These are phyloP conservation scores for Naganishia vishniacii DNA, from an alignment of 768 basidiomycete genomes.

Conservation along the genomic window DNA sequence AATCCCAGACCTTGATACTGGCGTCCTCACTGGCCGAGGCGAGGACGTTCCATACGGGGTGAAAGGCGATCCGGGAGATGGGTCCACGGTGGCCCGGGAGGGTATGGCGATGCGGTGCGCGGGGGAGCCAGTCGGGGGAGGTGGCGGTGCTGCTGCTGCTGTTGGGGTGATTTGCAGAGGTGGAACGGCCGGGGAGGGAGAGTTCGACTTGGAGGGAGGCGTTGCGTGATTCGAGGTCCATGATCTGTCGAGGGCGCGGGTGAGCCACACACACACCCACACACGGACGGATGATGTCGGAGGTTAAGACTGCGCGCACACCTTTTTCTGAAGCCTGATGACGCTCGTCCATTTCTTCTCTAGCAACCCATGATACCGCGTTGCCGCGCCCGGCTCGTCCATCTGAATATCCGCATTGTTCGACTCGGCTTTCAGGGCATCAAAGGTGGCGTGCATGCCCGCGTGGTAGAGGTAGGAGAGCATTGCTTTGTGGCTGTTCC, in stretches of 20 bases:
- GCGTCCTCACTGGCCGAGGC: constrained; percentile 84
- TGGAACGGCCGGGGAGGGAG: constrained; percentile 51
- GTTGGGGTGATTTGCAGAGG: constrained; percentile 51
- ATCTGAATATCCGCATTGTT: constrained; percentile 41
- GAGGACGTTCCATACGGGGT: constrained; percentile 73
- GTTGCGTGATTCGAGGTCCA: constrained; percentile 82
- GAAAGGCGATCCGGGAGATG: constrained; percentile 75
- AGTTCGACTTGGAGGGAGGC: constrained; percentile 74
- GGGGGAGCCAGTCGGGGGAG: constrained; percentile 64
- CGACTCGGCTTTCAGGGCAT: constrained; percentile 45
- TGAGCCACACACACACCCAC: too few species aligned
- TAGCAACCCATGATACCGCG: constrained; percentile 75
- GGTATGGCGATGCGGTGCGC: constrained; percentile 70
- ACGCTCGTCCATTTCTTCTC: constrained; percentile 99
- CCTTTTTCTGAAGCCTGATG: constrained; percentile 92
- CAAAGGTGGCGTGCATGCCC: constrained; percentile 41
- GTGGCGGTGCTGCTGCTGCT: not conserved
- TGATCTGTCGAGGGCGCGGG: constrained; percentile 63
- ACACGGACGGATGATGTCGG: too few species aligned
- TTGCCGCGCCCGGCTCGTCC: constrained; percentile 62
- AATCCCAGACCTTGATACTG: constrained; percentile 90
- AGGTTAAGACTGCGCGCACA: too few species aligned
- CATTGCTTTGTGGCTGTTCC: constrained; percentile 44
- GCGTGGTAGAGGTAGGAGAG: constrained; percentile 42
- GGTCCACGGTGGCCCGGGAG: constrained; percentile 72